Percentiles rank a stretch among this genome's conserved stretches.
These are phyloP conservation scores for Pseudogymnoascus sp. DNA, from an alignment of 2,329 filamentous ascomycete species.

Conservation along the genomic window DNA sequence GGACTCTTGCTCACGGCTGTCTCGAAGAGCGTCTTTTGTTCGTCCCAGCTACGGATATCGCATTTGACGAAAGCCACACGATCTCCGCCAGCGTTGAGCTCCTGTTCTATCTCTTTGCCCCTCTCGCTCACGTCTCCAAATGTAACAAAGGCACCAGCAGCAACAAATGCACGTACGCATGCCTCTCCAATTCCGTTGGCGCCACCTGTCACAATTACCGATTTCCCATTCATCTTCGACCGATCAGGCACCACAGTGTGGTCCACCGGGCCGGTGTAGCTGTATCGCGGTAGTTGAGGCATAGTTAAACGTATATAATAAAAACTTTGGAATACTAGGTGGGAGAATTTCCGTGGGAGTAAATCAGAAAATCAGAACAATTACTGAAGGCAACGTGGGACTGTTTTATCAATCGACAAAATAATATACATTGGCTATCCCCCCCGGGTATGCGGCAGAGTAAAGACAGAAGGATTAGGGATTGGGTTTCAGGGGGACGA, in stretches of 20 bases:
- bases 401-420: background rate
- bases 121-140: slow-evolving; percentile 32
- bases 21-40: slow-evolving; percentile 35
- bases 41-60: slow-evolving; percentile 36
- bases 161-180: slow-evolving; percentile 24
- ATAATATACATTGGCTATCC: background rate
- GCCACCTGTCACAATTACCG: slow-evolving; percentile 41
- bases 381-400: background rate
- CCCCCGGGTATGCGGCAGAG: background rate
- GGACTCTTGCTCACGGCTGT: slow-evolving; percentile 31
- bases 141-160: slow-evolving; percentile 34
- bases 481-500: background rate
- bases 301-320: background rate
- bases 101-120: slow-evolving; percentile 18
- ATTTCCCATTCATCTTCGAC: slow-evolving; percentile 34
- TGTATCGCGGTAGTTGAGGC: slow-evolving; percentile 17
- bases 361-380: background rate
- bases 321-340: background rate
- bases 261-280: slow-evolving; percentile 30
- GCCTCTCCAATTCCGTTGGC: slow-evolving; percentile 29
- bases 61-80: slow-evolving; percentile 31
- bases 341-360: background rate
- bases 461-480: background rate
- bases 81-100: slow-evolving; percentile 23
- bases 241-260: slow-evolving; percentile 29